Base-by-base conservation (phyloP, 768 basidiomycete species). In the Lactarius deliciosus region DNA sequence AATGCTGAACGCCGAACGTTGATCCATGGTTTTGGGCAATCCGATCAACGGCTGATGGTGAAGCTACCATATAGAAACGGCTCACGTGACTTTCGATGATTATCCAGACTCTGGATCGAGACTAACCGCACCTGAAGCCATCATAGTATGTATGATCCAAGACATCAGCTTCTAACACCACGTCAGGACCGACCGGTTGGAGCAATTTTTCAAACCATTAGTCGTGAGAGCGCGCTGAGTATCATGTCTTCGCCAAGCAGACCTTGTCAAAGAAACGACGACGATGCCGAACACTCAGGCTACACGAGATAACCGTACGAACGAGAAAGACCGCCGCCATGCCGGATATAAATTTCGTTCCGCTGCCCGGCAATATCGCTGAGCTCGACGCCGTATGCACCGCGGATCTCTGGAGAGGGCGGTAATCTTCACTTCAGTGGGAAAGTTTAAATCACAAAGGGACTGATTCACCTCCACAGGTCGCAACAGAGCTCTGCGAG, bases 21-120 rank as follows among this genome's bases (percentile, higher is more conserved):
- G 36, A 11, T 36, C 36, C 53, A 58, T 18, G 18, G 13, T n/a
- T 28, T 57, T 30, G 3, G 41, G 40, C 36, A 20, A 2, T 25
- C 13, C 45, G 36, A 61, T 40, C 41, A 30, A 25, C 43, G 36
- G 15, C 25, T 32, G 32, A 20, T 16, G 16, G 4, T 20, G 32
- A 36, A 41, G 9, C 38, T 41, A 28, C 30, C 32, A 30, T n/a
- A n/a, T 30, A 34, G 18, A 18, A 38, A 50, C 59, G 43, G 15
- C 25, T 64, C 25, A 71, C 69, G 71, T 50, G 47, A n/a, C n/a
- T 71, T 60, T 65, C 66, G 63, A 72, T 68, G 68, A 75, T 75
- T 1, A 30, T 30, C 30, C 94, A 2, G 86, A 86, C 73, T 90
- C 85, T 25, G 83, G 81, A 74, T 93, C 90, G n/a, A 94, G 82